phyloP scores from a whole-genome alignment of 2,329 filamentous ascomycete genomes.

The Aspergillus udagawae region DNA sequence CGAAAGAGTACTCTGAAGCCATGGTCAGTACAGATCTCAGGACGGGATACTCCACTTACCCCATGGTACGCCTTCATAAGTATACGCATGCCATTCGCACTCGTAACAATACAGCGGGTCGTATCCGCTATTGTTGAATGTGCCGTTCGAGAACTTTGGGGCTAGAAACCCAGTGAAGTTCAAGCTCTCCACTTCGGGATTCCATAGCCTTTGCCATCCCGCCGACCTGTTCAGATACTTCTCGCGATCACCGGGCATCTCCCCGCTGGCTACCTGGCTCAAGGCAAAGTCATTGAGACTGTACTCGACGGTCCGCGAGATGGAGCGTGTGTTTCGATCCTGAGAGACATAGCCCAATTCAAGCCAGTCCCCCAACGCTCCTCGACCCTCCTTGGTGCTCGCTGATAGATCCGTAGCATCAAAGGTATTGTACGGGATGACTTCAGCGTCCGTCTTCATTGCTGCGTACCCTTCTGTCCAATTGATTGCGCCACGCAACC shows the following conservation, averaged over 20 bases:
- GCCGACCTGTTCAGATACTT: constrained; percentile 61
- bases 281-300: constrained; percentile 61
- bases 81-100: constrained; percentile 62
- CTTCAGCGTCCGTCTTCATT: constrained; percentile 65
- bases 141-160: constrained; percentile 49
- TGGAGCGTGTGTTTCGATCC: constrained; percentile 55
- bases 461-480: constrained; percentile 62
- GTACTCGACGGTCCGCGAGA: constrained; percentile 65
- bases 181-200: constrained; percentile 53
- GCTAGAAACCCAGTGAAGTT: constrained; percentile 56
- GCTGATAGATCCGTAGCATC: constrained; percentile 51
- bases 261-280: constrained; percentile 51
- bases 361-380: constrained; percentile 66
- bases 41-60: constrained; percentile 15
- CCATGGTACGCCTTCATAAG: constrained; percentile 61
- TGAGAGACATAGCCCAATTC: constrained; percentile 61
- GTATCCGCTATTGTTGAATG: constrained; percentile 43
- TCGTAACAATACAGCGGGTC: constrained; percentile 55
- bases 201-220: constrained; percentile 72
- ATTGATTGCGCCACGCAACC: constrained; percentile 58
- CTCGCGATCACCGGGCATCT: constrained; percentile 44
- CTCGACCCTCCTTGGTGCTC: constrained; percentile 64
- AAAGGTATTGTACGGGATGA: constrained; percentile 58
- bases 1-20: constrained; percentile 56
- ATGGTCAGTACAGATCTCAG: not conserved